These are phyloP conservation scores for Macrophomina pseudophaseolina DNA, from an alignment of 2,329 filamentous ascomycete genomes.

Conservation along the genomic window DNA sequence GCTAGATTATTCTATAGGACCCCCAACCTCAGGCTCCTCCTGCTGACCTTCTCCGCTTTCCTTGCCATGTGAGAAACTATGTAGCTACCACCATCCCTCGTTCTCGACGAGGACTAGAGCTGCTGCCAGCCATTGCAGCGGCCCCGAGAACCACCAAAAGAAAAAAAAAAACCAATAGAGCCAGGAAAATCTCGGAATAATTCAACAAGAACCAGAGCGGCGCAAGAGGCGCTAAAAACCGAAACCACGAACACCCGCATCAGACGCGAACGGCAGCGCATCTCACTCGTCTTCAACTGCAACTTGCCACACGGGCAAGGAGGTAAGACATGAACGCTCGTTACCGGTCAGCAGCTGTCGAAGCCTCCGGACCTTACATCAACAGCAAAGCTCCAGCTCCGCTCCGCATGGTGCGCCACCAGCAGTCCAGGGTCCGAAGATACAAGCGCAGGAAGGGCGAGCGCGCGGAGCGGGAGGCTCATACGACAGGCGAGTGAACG, in stretches of 20 bases:
- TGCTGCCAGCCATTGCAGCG: constrained; percentile 18
- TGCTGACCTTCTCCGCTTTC: constrained; percentile 10
- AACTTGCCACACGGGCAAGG: constrained; percentile 31
- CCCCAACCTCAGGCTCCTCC: constrained; percentile 5
- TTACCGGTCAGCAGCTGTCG: constrained; percentile 47
- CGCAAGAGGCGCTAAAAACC: constrained; percentile 39
- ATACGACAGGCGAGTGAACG: constrained; percentile 45
- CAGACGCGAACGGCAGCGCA: constrained; percentile 31
- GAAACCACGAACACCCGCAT: constrained; percentile 41
- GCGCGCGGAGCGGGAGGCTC: constrained; percentile 32
- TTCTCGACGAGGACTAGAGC: constrained; percentile 28
- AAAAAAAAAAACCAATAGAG: neutral
- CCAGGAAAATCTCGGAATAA: constrained; percentile 32
- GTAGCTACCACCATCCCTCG: neutral
- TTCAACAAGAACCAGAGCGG: constrained; percentile 42
- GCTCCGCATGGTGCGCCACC: constrained; percentile 35
- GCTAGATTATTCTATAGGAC: constrained; percentile 16
- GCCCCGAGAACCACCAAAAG: constrained; percentile 14
- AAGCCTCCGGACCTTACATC: constrained; percentile 29
- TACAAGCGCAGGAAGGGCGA: constrained; percentile 43
- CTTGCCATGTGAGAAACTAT: constrained; percentile 12
- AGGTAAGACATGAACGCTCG: constrained; percentile 47
- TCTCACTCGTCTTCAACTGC: constrained; percentile 41
- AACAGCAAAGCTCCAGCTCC: constrained; percentile 28
- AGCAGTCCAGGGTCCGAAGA: constrained; percentile 45